A percentile compares a stretch with the other conserved stretches of the same genome.
Conservation (phyloP, 2,329 filamentous ascomycete species). For the Colletotrichum gloeosporioides region DNA sequence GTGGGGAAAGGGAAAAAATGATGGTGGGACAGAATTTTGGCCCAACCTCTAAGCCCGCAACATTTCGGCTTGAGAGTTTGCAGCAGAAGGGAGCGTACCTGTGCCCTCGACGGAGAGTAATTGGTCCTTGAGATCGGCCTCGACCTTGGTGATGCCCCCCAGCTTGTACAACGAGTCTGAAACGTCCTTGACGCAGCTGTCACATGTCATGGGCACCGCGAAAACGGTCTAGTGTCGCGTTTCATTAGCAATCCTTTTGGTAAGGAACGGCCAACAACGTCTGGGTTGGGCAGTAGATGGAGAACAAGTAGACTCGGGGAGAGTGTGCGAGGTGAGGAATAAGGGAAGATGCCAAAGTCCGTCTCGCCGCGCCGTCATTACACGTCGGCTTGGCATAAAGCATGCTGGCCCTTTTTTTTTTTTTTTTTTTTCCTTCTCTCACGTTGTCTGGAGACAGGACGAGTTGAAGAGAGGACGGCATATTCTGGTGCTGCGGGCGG, state of each 20-base stretch:
- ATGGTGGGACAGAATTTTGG: background rate
- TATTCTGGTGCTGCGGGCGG: background rate
- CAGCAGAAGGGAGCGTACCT: constrained; percentile 47
- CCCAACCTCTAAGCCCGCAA: background rate
- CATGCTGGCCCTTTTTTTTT: background rate
- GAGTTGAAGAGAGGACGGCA: background rate
- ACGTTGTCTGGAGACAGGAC: background rate
- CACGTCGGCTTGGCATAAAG: background rate
- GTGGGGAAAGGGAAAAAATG: background rate
- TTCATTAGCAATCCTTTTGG: constrained; percentile 35
- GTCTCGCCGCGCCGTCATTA: background rate
- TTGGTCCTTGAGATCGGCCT: constrained; percentile 83
- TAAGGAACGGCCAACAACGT: background rate
- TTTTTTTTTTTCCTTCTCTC: background rate
- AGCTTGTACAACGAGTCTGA: constrained; percentile 79
- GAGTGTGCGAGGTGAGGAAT: background rate
- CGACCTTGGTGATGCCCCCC: constrained; percentile 80
- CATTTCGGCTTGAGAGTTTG: constrained; percentile 5
- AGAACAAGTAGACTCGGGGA: background rate
- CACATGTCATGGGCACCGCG: constrained; percentile 91
- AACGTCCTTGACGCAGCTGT: constrained; percentile 86
- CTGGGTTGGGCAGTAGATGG: background rate
- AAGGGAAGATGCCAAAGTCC: background rate
- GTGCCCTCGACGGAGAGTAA: constrained; percentile 86
- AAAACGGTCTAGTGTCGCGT: constrained; percentile 77